Base-by-base conservation (phyloP, 768 basidiomycete genomes). In the Hortiboletus flavorubellus region DNA sequence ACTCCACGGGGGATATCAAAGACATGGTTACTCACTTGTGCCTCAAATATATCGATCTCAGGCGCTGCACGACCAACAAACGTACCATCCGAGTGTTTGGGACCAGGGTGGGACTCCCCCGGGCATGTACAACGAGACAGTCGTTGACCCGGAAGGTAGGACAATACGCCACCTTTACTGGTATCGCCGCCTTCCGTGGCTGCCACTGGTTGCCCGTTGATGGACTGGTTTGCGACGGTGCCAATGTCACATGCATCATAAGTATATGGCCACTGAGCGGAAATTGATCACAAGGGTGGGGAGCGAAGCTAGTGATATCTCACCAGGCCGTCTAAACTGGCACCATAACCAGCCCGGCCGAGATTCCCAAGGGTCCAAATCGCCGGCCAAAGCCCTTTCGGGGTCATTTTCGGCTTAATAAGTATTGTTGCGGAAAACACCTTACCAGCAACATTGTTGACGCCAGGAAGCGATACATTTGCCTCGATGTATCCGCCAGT, bases 1-100 rank as follows among this genome's bases (percentile, higher is more conserved):
- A 45, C 40, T 39, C n/a, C 37, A 29, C 34, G 35, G 23, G 7
- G 14, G 59, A 59, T 51, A 64, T 52, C 43, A 62, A 45, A 33
- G 16, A 67, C 23, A 61, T 37, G 21, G 49, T 53, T 37, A 52
- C 63, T 33, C 47, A 72, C 69, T 72, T 89, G 85, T 8, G 93
- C 92, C 73, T 95, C 94, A 54, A 96, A 86, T 44, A 96, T 68
- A 69, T 96, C 94, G 48, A 95, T 94, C 69, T 96, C 93, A 2
- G 93, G 93, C 5, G 93, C 91, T 4, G 87, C 71, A 21, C 94
- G 77, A 1, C 93, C 94, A 2, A 89, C 85, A 68, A 83, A 93
- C 0, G 83, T 78, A 2, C 90, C 89, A 66, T 93, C 88, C 0
- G 78, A 53, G 50, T 86, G 83, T 41, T 79, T 76, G 3, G 93